Base-by-base conservation (phyloP, 2,329 filamentous ascomycete species). In the Dactylellina haptotyla region DNA sequence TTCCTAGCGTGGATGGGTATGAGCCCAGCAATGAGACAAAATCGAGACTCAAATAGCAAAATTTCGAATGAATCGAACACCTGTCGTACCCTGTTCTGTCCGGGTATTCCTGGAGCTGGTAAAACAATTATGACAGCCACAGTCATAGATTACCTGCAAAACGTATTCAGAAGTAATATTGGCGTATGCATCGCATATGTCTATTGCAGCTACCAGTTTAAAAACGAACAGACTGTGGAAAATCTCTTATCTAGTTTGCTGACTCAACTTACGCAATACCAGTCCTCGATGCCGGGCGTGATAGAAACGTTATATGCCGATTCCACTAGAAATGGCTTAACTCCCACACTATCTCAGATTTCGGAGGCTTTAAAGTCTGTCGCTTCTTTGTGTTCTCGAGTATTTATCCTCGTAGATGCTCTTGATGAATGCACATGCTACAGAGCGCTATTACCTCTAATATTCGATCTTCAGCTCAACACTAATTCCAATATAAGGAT, bases 51-150 rank as follows among this genome's bases (percentile, higher is more conserved):
- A n/a, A n/a, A n/a, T n/a, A n/a, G n/a, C n/a, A n/a, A n/a, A n/a
- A n/a, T n/a, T n/a, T n/a, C n/a, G n/a, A n/a, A n/a, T n/a, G n/a
- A n/a, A n/a, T n/a, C n/a, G 4, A 26, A 20, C 2, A 26, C 23
- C 30, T 26, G 20, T 4, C 61, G 18, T 1, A 58, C 32, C 3
- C 34, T 69, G 12, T 69, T 61, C 23, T 61, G 54, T 16, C 54
- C 46, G 1, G 65, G 65, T 5, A 56, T 62, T 1, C 83, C 83
- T 0, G 84, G 84, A 2, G 81, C 83, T 0, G 83, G 84, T 1
- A 86, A 85, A 76, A 85, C 83, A 0, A 83, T 84, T 2, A 58
- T 83, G 0, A 77, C 82, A 0, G 80, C 83, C 0, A 80, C 82
- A 5, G 80, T 83, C 0, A 72, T 85, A 0, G 79, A 85, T 1